Base-by-base conservation (phyloP, 2,329 filamentous ascomycete species). In the Sclerotinia glacialis region DNA sequence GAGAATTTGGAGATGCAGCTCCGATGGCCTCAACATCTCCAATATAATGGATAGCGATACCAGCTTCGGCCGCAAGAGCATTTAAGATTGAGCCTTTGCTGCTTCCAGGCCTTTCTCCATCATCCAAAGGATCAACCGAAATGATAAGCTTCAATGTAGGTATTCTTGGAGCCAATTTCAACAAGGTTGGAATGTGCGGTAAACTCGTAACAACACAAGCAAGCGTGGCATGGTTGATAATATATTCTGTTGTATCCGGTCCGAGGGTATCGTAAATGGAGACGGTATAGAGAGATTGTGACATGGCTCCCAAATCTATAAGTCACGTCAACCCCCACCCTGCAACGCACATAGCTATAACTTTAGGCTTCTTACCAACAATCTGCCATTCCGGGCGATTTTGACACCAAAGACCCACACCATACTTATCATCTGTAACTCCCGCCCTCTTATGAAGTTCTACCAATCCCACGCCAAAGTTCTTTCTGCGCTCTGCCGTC, bases 191-290 rank as follows among this genome's bases (percentile, higher is more conserved):
- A 64, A 97, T 88, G 75, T 97, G 93, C 53, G 87, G 86, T 55
- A 97, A 81, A 37, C 91, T 93, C 67, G 91, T 89, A 69, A 90
- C 87, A 49, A 98, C 86, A 74, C 88, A 91, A 67, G 83, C 78
- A 66, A 98, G 81, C 69, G 88, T 84, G 65, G 92, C 87, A 77
- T 98, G 94, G 79, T 96, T 96, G 80, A 98, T 90, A 78, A 99
- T 97, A 80, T 91, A 98, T 80, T 98, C 93, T 67, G 91, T 93
- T 2, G 93, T 87, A 72, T 97, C 92, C 16, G 94, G 89, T 12
- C 94, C 94, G 6, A 99, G 86, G 16, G 94, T 97, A 78, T 98
- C 95, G 81, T 99, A 99, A 61, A 99, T 89, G 6, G 94, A 97
- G 65, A 99, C 93, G 28, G 90, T 91, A 79, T 85, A 98, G 40